These are phyloP conservation scores for Neotropicomus parvogracilis DNA, from an alignment of 1,284 basidiomycete species.

Conservation along the genomic window DNA sequence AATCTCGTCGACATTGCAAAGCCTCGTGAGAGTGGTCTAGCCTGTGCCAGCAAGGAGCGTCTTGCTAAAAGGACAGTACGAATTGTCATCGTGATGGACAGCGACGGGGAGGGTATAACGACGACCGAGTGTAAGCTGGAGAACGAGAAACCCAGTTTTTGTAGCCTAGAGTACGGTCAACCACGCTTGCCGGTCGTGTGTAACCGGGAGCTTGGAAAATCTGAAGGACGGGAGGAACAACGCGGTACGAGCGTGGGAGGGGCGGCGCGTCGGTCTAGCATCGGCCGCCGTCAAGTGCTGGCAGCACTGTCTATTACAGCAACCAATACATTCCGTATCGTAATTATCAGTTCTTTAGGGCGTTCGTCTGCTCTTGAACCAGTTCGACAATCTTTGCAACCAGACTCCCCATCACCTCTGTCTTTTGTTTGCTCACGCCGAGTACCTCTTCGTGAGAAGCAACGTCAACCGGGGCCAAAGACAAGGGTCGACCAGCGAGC, in stretches of 20 bases:
- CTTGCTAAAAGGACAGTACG: constrained; percentile 25
- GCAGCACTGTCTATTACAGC: no score
- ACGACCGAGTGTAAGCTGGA: constrained; percentile 1
- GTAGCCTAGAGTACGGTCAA: constrained; percentile 9
- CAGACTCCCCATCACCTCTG: constrained; percentile 64
- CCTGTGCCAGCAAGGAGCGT: constrained; percentile 27
- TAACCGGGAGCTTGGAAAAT: constrained; percentile 14
- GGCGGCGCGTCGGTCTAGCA: no score
- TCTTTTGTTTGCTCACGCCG: constrained; percentile 61
- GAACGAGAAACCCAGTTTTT: constrained; percentile 17
- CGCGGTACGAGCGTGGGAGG: constrained; percentile 27
- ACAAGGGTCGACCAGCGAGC: constrained; percentile 57
- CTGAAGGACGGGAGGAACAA: constrained; percentile 14
- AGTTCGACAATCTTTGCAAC: constrained; percentile 61
- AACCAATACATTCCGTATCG: no score
- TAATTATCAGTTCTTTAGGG: constrained; percentile 8
- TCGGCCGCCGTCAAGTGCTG: neutral
- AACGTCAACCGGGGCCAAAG: constrained; percentile 41
- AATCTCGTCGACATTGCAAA: constrained; percentile 29
- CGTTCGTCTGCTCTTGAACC: constrained; percentile 20
- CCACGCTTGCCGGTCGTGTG: constrained; percentile 21
- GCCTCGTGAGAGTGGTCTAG: constrained; percentile 23
- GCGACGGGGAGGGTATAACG: constrained; percentile 17
- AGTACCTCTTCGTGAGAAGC: constrained; percentile 87
- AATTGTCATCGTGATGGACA: constrained; percentile 20